phyloP scores from a whole-genome alignment of 352 stramenopile species.

The Phytophthora colocasiae region DNA sequence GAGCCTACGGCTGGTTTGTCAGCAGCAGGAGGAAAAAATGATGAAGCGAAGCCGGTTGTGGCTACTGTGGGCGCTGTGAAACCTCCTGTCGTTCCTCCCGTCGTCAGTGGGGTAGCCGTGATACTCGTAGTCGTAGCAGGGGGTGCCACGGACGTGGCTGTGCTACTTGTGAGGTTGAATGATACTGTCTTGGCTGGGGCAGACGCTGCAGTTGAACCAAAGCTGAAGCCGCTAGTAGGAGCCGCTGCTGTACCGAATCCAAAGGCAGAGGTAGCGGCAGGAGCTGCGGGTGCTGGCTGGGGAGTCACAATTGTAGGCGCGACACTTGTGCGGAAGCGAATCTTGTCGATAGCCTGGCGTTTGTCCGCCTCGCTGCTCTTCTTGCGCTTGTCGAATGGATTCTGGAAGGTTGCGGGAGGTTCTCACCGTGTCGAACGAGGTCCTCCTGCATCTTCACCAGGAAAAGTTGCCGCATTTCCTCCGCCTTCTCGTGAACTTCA shows the following conservation, averaged over 20 bases:
- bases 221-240: conserved; percentile 50
- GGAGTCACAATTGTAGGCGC: conserved; percentile 68
- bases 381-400: conserved; percentile 83
- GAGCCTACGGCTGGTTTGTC: conserved; percentile 28
- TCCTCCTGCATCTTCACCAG: conserved; percentile 73
- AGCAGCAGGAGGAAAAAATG: conserved; percentile 48
- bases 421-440: conserved; percentile 59
- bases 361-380: conserved; percentile 71
- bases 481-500: conserved; percentile 77
- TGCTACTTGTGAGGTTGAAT: conserved; percentile 56
- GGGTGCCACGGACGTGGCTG: conserved; percentile 35
- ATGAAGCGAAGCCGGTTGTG: conserved; percentile 59
- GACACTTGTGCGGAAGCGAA: conserved; percentile 81
- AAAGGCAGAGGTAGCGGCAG: conserved; percentile 43
- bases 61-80: conserved; percentile 43
- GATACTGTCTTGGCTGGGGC: conserved; percentile 67
- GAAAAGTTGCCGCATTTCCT: conserved; percentile 77
- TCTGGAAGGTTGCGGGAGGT: conserved; percentile 69
- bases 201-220: conserved; percentile 31
- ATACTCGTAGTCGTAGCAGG: conserved; percentile 27
- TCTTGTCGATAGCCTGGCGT: conserved; percentile 72
- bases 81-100: conserved; percentile 26
- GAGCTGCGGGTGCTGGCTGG: conserved; percentile 16
- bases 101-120: conserved; percentile 25
- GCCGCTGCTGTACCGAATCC: conserved; percentile 46